Conservation (phyloP, 345 rosid species). For the Dimocarpus longan region DNA sequence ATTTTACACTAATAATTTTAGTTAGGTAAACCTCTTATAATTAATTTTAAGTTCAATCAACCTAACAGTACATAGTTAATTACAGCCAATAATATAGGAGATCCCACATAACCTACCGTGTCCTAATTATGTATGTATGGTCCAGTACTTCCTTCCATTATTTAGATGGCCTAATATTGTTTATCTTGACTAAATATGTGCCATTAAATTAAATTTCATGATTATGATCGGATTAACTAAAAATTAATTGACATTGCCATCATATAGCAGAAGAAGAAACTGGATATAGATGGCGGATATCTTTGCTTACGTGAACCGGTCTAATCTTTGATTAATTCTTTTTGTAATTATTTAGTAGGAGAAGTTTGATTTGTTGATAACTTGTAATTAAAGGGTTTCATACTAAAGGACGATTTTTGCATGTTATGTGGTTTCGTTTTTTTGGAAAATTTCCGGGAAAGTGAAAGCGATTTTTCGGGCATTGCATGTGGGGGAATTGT, state of each 20-base stretch:
- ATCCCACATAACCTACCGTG: background rate
- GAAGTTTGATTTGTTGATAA: background rate
- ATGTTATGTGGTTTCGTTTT: background rate
- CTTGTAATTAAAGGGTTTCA: too few relatives aligned
- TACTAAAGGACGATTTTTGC: background rate
- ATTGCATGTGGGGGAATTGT: background rate
- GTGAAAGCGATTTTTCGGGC: background rate
- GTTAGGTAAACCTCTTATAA: background rate
- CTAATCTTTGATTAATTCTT: background rate
- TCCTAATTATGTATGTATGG: background rate
- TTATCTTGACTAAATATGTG: background rate
- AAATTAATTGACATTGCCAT: background rate
- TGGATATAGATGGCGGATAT: background rate
- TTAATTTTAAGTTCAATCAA: conserved; percentile 10
- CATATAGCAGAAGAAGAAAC: conserved; percentile 12
- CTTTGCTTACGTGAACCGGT: background rate
- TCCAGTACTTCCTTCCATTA: background rate
- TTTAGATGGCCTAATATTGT: background rate
- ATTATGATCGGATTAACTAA: background rate
- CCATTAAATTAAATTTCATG: background rate
- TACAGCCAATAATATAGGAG: background rate
- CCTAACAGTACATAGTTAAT: conserved; percentile 1
- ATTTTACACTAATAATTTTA: background rate
- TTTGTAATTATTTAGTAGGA: background rate
- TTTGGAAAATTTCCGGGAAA: background rate